A percentile compares a stretch with the other conserved stretches of the same genome.
phyloP scores from a whole-genome alignment of 2,329 filamentous ascomycete genomes.

The Diplodia mutila region DNA sequence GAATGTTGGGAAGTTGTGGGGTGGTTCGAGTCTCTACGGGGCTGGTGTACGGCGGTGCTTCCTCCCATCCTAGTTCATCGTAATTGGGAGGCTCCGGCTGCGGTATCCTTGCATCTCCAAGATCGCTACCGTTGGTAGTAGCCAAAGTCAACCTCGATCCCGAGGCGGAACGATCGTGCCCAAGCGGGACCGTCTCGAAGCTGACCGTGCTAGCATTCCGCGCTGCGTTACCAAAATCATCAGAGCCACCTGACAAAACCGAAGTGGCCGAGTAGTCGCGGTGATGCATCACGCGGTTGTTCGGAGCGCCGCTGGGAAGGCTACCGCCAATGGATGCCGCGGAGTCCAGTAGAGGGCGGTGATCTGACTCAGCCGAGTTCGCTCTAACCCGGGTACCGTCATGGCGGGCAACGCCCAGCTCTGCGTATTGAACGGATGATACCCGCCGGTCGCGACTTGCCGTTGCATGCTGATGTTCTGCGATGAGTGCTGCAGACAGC shows the following conservation, averaged over 20 bases:
- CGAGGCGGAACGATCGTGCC: conserved; percentile 36
- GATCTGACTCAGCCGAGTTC: conserved; percentile 73
- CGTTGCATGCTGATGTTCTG: conserved; percentile 64
- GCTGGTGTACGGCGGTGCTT: conserved; percentile 54
- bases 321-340: conserved; percentile 64
- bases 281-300: conserved; percentile 39
- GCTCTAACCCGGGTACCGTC: conserved; percentile 77
- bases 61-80: conserved; percentile 40
- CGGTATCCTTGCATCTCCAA: conserved; percentile 32
- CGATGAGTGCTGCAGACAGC: conserved; percentile 53
- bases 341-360: conserved; percentile 70
- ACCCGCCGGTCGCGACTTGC: conserved; percentile 67
- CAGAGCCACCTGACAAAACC: conserved; percentile 43
- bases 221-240: conserved; percentile 33
- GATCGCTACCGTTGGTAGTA: conserved; percentile 11
- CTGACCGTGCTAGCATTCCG: conserved; percentile 30
- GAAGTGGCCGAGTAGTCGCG: conserved; percentile 50
- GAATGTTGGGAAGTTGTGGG: conserved; percentile 6
- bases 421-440: conserved; percentile 75
- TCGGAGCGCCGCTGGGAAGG: conserved; percentile 33
- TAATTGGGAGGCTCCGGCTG: conserved; percentile 43
- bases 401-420: conserved; percentile 74
- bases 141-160: conserved; percentile 21
- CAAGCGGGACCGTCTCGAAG: conserved; percentile 50
- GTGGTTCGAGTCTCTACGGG: conserved; percentile 35